phyloP scores from a whole-genome alignment of 306 rosid genomes.

The Trifolium fragiferum region DNA sequence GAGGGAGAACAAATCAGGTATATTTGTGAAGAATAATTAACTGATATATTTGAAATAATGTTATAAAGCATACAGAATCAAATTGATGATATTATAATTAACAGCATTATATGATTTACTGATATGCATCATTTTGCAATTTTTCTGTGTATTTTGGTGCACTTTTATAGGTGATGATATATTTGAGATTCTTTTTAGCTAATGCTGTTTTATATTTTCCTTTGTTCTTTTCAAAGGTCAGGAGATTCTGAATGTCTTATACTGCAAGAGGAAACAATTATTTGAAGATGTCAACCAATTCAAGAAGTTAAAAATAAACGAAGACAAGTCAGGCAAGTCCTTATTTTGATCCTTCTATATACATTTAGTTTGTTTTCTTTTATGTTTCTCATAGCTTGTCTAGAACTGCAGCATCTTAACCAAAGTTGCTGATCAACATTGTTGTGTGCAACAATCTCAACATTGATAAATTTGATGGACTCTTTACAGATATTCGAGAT shows the following conservation, averaged over 20 bases:
- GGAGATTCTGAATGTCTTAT: conserved; percentile 40
- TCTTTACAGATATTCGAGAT: conserved; percentile 42
- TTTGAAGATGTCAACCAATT: conserved; percentile 55
- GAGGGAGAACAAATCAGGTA: conserved; percentile 58
- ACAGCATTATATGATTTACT: neutral
- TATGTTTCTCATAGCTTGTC: too few relatives aligned
- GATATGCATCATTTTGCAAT: conserved; percentile 13
- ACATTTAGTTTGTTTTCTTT: too few relatives aligned
- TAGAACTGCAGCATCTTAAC: neutral
- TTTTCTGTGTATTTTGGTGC: neutral
- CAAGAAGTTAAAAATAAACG: conserved; percentile 73
- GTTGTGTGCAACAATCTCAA: neutral
- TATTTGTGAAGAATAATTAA: conserved; percentile 13
- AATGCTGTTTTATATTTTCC: neutral
- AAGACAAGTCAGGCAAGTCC: conserved; percentile 57
- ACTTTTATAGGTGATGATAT: neutral
- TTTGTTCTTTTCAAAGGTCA: conserved; percentile 10
- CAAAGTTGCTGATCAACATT: neutral
- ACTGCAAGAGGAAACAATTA: conserved; percentile 66
- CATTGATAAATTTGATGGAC: conserved; percentile 28
- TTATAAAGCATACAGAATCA: neutral
- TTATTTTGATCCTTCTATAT: neutral
- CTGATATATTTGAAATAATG: neutral
- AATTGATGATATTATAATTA: neutral
- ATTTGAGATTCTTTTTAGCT: conserved; percentile 1